Base-by-base conservation (phyloP, 148 eudicot genomes). In the Cornus kousa region DNA sequence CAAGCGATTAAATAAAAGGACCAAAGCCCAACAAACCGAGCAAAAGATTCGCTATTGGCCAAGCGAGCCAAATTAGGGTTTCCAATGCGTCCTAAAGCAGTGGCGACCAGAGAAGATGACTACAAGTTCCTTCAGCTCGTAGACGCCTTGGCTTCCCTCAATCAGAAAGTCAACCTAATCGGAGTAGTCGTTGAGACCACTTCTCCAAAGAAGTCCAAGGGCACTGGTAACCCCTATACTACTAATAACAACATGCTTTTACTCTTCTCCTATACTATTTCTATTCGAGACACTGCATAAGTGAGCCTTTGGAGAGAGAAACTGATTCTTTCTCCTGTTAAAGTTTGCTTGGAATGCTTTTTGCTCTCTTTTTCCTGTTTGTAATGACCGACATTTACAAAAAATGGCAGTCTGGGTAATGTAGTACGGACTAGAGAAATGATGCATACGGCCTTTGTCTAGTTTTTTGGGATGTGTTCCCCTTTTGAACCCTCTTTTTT, bases 161-260 rank as follows among this genome's bases (percentile, higher is more conserved):
- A 87, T 79, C 97, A 91, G 80, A 85, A 39, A 48, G 97, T 93
- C 17, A 91, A 87, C 85, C 76, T 95, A 11, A 85, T 93, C 22
- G 97, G 94, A 22, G 74, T 93, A 0, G 86, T 93, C 46, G 76
- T 78, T 46, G 97, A 93, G 46, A 82, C 86, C 72, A 79, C 91
- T 71, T 78, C 88, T 60, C 94, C 97, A 0, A 87, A 83, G 74
- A 87, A 80, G 24, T 82, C 89, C 81, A 90, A 76, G 77, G 97
- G 98, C 87, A 89, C 97, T 13, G 98, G 98, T 94, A 82, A 64
- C 32, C 74, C 22, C 17, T 60, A 16, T 12, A 8, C 12, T 55
- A 10, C 60, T 55, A 60, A n/a, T 17, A 3, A 2, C 2, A 8
- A 50, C 13, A 13, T 60, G 6, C 23, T 19, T 60, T 20, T 60